phyloP scores from a whole-genome alignment of 208 protist genomes.

The Wallacemonas collosoma region DNA sequence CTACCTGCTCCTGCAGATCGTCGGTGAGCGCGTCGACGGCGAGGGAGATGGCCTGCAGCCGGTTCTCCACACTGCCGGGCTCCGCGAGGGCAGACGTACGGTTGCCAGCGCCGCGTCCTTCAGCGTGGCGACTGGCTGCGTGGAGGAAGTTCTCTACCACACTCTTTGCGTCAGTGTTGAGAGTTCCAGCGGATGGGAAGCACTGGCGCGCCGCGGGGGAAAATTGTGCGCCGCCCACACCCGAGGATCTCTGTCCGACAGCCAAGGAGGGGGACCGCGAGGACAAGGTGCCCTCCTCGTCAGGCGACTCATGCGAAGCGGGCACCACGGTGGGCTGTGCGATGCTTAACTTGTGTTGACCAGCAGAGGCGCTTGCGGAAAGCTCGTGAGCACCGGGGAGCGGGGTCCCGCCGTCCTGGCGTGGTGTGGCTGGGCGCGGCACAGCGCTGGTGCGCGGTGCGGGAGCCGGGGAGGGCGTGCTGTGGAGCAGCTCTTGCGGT shows the following conservation, averaged over 20 bases:
- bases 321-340: neutral
- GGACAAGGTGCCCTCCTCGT: neutral
- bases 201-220: neutral
- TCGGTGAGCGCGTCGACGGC: slow-evolving; percentile 24
- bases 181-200: neutral
- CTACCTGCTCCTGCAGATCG: slow-evolving; percentile 25
- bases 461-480: no score
- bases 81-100: neutral
- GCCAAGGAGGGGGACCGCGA: neutral
- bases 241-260: no score
- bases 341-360: neutral
- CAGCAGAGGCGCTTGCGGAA: neutral
- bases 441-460: no score
- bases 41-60: slow-evolving; percentile 10
- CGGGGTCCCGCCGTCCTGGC: no score
- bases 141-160: neutral
- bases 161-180: neutral
- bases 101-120: neutral
- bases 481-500: neutral
- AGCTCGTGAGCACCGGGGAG: neutral
- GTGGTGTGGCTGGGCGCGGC: no score
- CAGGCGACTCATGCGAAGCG: neutral
- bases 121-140: neutral
- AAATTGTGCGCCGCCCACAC: neutral
- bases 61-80: slow-evolving; percentile 6